These are phyloP conservation scores for Leucosporidium creatinivorum DNA, from an alignment of 768 basidiomycete species.

Conservation along the genomic window DNA sequence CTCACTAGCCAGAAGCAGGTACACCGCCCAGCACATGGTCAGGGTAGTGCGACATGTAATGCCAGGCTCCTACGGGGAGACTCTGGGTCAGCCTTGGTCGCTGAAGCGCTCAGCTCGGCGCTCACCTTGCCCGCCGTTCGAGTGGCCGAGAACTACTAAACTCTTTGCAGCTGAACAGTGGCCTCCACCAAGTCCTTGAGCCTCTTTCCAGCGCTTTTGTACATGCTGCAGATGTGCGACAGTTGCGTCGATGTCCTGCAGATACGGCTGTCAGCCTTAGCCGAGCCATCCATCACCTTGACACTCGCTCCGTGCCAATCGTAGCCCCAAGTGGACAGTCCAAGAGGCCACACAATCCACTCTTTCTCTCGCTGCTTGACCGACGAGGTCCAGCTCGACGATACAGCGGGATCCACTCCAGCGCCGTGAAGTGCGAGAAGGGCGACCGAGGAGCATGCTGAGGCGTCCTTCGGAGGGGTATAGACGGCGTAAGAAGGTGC, in stretches of 20 bases:
- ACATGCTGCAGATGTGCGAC: background rate
- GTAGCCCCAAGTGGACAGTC: background rate
- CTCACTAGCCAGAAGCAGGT: conserved; percentile 3
- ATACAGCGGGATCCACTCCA: background rate
- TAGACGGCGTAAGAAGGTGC: background rate
- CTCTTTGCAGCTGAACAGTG: no score
- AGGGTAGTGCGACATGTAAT: background rate
- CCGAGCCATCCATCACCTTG: no score
- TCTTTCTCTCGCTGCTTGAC: background rate
- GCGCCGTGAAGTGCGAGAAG: conserved; percentile 6
- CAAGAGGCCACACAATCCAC: background rate
- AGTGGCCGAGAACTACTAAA: background rate
- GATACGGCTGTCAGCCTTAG: no score
- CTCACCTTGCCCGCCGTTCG: conserved; percentile 5
- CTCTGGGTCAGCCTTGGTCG: background rate
- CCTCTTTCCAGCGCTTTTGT: background rate
- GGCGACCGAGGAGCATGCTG: background rate
- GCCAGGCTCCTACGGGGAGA: background rate
- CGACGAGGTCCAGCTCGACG: background rate
- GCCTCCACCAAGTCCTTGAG: no score
- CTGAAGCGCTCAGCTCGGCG: background rate
- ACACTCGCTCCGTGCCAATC: background rate
- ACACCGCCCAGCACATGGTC: background rate
- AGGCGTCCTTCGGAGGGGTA: background rate
- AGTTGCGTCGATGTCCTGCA: background rate